These are phyloP conservation scores for Chernovozyma aurita DNA, from an alignment of 1,139 yeast genomes.

Conservation along the genomic window DNA sequence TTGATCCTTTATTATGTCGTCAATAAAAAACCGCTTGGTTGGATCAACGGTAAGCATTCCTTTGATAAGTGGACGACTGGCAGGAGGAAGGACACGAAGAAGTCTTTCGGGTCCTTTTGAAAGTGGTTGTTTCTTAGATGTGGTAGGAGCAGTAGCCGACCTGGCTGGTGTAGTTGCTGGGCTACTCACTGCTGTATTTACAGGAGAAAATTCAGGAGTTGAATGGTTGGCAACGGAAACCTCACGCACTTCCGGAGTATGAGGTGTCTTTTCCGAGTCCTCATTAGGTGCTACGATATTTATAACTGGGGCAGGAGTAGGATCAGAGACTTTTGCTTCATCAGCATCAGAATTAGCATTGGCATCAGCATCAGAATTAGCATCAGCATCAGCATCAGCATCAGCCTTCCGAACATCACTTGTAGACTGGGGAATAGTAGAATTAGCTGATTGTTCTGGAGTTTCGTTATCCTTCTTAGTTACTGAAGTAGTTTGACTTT, in stretches of 20 bases:
- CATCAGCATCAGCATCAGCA: neutral
- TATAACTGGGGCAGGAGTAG: neutral
- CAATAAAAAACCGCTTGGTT: constrained; percentile 24
- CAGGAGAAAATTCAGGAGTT: neutral
- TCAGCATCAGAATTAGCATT: neutral
- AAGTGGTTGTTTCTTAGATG: constrained; percentile 4
- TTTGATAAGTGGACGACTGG: constrained; percentile 29
- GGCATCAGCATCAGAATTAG: neutral
- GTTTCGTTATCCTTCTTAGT: neutral
- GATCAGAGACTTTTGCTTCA: neutral
- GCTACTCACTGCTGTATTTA: neutral
- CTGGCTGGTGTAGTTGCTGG: neutral
- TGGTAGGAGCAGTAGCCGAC: constrained; percentile 2
- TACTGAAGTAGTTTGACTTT: neutral
- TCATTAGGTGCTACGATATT: neutral
- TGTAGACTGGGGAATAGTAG: neutral
- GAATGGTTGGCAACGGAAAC: neutral
- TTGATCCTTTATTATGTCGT: constrained; percentile 25
- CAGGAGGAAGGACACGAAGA: constrained; percentile 33
- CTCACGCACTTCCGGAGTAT: neutral
- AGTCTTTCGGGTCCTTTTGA: constrained; percentile 29
- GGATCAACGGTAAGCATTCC: constrained; percentile 31
- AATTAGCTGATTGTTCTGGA: neutral
- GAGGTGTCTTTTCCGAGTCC: neutral
- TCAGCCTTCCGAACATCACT: no score